Evolutionary conservation across 495 filamentous ascomycete species (phyloP).

Genomic region (Penicillium mononematosum): DNA sequence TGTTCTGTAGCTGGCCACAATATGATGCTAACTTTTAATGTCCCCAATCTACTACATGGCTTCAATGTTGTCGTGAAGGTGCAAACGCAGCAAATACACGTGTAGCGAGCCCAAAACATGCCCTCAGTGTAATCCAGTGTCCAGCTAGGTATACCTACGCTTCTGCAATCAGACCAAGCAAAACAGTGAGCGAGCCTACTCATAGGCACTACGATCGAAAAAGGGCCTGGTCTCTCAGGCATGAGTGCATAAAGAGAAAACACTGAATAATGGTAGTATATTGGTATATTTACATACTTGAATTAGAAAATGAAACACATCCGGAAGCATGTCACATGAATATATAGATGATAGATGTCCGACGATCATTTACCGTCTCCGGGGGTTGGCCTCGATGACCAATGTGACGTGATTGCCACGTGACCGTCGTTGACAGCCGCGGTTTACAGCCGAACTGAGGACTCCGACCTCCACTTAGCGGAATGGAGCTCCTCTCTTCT

Average conservation of each 20-base stretch:
- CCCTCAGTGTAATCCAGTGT: too few relatives aligned
- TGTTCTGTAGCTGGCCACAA: background rate
- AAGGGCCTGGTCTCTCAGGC: background rate
- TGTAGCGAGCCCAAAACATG: too few relatives aligned
- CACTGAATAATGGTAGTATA: background rate
- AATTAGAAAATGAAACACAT: background rate
- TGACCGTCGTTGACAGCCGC: conserved; percentile 16
- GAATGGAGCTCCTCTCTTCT: conserved; percentile 2
- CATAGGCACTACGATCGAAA: background rate
- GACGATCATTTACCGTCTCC: background rate
- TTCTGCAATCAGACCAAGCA: too few relatives aligned
- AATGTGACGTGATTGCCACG: conserved; percentile 8
- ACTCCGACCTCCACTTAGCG: conserved; percentile 9
- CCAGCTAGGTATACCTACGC: too few relatives aligned
- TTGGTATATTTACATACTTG: background rate
- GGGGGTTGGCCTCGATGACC: background rate
- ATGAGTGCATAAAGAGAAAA: background rate
- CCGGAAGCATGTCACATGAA: background rate
- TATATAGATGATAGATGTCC: background rate
- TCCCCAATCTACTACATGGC: too few relatives aligned
- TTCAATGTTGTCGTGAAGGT: too few relatives aligned
- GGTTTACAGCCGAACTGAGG: conserved; percentile 10
- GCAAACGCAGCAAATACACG: too few relatives aligned
- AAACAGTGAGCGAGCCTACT: too few relatives aligned
- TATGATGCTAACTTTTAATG: background rate